Base-by-base conservation (phyloP, 2,329 filamentous ascomycete species). In the Epichloe typhina region DNA sequence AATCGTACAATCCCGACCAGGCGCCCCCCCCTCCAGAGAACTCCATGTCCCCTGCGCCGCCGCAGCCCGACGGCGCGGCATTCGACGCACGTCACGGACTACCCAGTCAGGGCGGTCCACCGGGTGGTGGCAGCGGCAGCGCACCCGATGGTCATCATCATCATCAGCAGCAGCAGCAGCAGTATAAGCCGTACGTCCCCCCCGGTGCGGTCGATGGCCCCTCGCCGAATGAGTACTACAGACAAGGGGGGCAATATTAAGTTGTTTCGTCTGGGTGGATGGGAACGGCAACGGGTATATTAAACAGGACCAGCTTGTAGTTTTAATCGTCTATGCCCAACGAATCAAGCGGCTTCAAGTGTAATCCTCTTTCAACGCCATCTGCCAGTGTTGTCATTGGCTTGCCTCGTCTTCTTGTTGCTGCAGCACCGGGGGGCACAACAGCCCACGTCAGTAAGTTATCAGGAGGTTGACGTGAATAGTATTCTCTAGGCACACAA, bases 111-210 rank as follows among this genome's bases (percentile, higher is more conserved):
- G 41, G 41, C 55, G 41, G 23, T 23, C 17, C 17, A 19, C 17
- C 17, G 17, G 23, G 23, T 23, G 5, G 23, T 5, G 41, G 17
- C 12, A 9, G 15, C 8, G 26, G 23, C 40, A 33, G 11, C 38
- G 12, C n/a, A 43, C 4, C 31, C 38, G 33, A 15, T 15, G 33
- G 33, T 8, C 39, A 17, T 17, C 13, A 39, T 12, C 57, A 48
- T 17, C 13, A 39, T 5, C 57, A 21, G 3, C 21, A 21, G 17
- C 57, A 48, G 13, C 13, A 71, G 58, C 69, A 69, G 39, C 77
- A 80, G 61, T 83, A 82, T 57, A 82, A 77, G 61, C 74, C 80
- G 0, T 84, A 84, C 52, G 72, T 75, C 3, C 77, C 77, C 3
- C 74, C 70, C 1, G 62, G 67, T 1, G 59, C 67, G 36, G 72